phyloP scores from a whole-genome alignment of 1,284 basidiomycete genomes.

The Ustilago hordei region DNA sequence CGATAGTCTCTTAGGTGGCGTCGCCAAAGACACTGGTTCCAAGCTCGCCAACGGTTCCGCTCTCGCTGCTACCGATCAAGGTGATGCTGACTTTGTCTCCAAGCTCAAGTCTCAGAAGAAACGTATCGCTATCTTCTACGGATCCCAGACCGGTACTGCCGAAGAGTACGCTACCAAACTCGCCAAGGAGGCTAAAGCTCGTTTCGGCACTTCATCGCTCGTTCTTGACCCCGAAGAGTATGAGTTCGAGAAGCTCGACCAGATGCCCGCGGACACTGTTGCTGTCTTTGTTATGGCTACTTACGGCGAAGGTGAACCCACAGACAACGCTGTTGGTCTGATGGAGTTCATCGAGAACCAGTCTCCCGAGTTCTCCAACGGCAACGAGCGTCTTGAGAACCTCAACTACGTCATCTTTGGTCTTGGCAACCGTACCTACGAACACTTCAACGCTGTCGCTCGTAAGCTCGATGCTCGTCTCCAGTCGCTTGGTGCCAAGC shows the following conservation, averaged over 20 bases:
- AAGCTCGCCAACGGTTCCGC: constrained; percentile 55
- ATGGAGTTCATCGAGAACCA: constrained; percentile 91
- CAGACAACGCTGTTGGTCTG: constrained; percentile 95
- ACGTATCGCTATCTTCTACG: constrained; percentile 68
- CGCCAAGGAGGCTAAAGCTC: constrained; percentile 68
- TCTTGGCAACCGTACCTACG: constrained; percentile 87
- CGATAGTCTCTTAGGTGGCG: constrained; percentile 47
- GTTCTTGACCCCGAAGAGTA: constrained; percentile 73
- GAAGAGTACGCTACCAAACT: constrained; percentile 69
- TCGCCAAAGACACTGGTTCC: constrained; percentile 40
- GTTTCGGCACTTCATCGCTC: constrained; percentile 67
- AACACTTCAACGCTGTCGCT: constrained; percentile 88
- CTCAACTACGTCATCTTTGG: constrained; percentile 96
- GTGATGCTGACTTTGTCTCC: constrained; percentile 53
- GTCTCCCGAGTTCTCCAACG: constrained; percentile 85
- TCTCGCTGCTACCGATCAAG: constrained; percentile 25
- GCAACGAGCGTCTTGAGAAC: constrained; percentile 81
- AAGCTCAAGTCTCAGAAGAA: constrained; percentile 65
- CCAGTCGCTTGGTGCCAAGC: constrained; percentile 82
- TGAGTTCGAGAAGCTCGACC: constrained; percentile 94
- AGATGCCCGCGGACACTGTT: constrained; percentile 84
- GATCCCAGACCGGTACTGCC: constrained; percentile 68
- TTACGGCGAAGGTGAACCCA: constrained; percentile 98
- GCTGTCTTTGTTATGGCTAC: constrained; percentile 97
- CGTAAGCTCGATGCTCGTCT: constrained; percentile 83